A percentile compares a stretch with the other conserved stretches of the same genome.
phyloP scores from a whole-genome alignment of 192 early-diverging fungal species.

The Funneliformis mosseae region DNA sequence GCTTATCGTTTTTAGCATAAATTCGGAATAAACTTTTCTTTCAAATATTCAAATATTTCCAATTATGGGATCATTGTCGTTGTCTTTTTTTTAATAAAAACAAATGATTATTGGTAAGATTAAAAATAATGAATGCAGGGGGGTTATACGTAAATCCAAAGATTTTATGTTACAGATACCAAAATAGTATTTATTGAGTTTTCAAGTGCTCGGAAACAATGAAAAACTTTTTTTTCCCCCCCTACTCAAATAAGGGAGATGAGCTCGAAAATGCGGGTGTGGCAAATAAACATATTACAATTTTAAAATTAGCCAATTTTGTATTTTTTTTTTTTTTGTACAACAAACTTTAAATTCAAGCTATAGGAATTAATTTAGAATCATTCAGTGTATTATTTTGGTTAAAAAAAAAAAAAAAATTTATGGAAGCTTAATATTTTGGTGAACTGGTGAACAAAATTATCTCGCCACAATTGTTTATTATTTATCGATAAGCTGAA shows the following conservation, averaged over 20 bases:
- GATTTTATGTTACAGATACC: not conserved
- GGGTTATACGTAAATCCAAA: not conserved
- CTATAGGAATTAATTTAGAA: no score
- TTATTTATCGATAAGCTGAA: no score
- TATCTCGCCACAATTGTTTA: no score
- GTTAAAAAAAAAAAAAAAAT: no score
- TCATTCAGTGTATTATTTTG: no score
- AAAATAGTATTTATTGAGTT: not conserved
- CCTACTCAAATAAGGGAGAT: not conserved
- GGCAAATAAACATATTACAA: not conserved
- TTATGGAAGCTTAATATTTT: no score
- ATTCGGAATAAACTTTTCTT: not conserved
- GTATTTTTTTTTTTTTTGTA: no score
- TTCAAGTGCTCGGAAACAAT: not conserved
- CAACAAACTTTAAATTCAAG: no score
- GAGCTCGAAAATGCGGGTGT: not conserved
- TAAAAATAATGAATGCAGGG: not conserved
- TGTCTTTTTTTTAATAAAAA: not conserved
- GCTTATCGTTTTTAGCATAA: not conserved
- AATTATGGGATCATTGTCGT: not conserved
- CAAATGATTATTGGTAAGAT: not conserved
- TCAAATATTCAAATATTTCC: not conserved
- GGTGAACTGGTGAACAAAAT: no score
- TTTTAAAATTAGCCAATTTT: no score
- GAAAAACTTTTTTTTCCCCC: not conserved